Percentiles rank a stretch among this genome's conserved stretches.
These are phyloP conservation scores for Emergomyces pasteurianus DNA, from an alignment of 2,329 filamentous ascomycete species.

Conservation along the genomic window DNA sequence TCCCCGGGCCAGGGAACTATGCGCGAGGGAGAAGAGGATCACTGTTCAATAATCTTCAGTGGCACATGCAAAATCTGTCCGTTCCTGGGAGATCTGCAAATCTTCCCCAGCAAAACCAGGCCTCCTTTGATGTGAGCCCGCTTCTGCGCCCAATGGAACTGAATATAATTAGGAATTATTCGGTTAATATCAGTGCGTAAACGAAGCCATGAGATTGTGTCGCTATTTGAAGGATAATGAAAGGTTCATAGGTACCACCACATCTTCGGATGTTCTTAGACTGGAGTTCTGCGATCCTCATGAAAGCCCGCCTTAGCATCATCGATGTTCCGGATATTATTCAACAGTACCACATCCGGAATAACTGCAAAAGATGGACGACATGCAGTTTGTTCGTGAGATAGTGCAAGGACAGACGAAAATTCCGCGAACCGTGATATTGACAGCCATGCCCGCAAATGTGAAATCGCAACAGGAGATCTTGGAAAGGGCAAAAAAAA, in stretches of 20 bases:
- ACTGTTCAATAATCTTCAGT: constrained; percentile 31
- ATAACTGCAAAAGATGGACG: constrained; percentile 25
- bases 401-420: constrained; percentile 31
- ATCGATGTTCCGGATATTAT: constrained; percentile 38
- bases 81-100: constrained; percentile 15
- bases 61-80: constrained; percentile 14
- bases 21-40: constrained; percentile 36
- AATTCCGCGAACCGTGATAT: constrained; percentile 29
- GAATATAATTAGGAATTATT: neutral
- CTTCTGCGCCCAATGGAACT: neutral
- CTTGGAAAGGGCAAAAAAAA: constrained; percentile 27
- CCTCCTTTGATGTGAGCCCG: constrained; percentile 19
- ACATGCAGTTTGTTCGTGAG: constrained; percentile 26
- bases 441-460: constrained; percentile 32
- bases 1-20: constrained; percentile 26
- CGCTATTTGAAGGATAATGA: no score
- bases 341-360: constrained; percentile 25
- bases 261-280: constrained; percentile 29
- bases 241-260: constrained; percentile 13
- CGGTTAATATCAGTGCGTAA: constrained; percentile 10
- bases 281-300: constrained; percentile 33
- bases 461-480: constrained; percentile 39
- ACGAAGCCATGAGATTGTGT: constrained; percentile 16
- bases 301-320: constrained; percentile 29
- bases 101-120: constrained; percentile 10